phyloP scores from a whole-genome alignment of 2,329 filamentous ascomycete species.

The Aspergillus alliaceus region DNA sequence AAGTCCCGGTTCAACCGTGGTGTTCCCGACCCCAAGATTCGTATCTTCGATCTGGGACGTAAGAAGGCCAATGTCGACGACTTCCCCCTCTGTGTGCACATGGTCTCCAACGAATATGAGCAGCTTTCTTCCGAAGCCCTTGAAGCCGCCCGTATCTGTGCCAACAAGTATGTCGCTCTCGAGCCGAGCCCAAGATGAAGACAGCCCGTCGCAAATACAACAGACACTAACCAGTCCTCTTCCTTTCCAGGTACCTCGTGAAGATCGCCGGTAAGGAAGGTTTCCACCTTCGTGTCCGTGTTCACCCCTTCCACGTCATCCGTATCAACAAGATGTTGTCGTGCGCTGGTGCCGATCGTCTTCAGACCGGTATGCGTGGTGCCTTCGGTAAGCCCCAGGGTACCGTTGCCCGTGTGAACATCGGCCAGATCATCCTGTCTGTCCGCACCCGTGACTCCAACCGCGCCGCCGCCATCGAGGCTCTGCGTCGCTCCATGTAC shows the following conservation, averaged over 20 bases:
- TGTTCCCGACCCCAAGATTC: constrained; percentile 80
- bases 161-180: constrained; percentile 77
- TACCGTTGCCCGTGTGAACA: constrained; percentile 99
- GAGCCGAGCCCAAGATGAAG: constrained; percentile 21
- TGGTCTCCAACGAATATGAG: constrained; percentile 99
- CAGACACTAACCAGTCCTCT: not conserved
- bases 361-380: constrained; percentile 99
- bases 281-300: constrained; percentile 73
- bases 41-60: constrained; percentile 98
- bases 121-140: constrained; percentile 99
- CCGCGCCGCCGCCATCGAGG: constrained; percentile 93
- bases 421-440: constrained; percentile 97
- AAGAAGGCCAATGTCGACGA: constrained; percentile 99
- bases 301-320: constrained; percentile 99
- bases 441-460: constrained; percentile 95
- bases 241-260: constrained; percentile 62
- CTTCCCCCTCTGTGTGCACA: constrained; percentile 98
- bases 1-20: constrained; percentile 99
- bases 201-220: not conserved
- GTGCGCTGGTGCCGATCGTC: constrained; percentile 99
- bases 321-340: constrained; percentile 99
- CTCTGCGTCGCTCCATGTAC: constrained; percentile 98
- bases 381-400: constrained; percentile 99
- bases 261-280: constrained; percentile 70
- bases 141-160: constrained; percentile 99